phyloP scores from a whole-genome alignment of 305 asterid genomes.

The Fraxinus sp. region DNA sequence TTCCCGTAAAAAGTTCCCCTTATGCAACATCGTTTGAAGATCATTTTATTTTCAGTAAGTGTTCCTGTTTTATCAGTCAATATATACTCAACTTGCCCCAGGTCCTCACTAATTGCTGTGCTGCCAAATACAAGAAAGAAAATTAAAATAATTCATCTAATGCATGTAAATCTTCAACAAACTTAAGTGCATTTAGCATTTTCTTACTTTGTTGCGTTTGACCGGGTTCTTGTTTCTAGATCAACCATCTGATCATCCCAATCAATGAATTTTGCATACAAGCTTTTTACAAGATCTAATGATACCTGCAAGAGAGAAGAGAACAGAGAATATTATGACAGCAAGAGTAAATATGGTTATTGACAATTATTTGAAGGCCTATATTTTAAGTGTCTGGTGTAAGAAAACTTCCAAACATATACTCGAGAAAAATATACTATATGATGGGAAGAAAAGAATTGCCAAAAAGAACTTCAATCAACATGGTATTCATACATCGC shows the following conservation, averaged over 20 bases:
- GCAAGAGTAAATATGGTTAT: background rate
- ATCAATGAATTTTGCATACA: constrained; percentile 93
- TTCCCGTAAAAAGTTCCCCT: constrained; percentile 79
- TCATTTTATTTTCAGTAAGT: constrained; percentile 92
- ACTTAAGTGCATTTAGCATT: constrained; percentile 27
- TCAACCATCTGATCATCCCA: constrained; percentile 98
- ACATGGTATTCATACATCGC: background rate
- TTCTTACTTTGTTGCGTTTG: constrained; percentile 87
- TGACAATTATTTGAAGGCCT: background rate
- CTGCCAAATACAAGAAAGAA: constrained; percentile 58
- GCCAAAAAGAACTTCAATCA: background rate
- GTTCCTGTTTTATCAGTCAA: constrained; percentile 98
- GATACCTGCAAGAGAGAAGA: constrained; percentile 64
- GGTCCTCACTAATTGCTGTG: constrained; percentile 98
- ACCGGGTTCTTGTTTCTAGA: constrained; percentile 67
- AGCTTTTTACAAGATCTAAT: constrained; percentile 88
- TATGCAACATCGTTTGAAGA: constrained; percentile 86
- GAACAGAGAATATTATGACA: constrained; percentile 4
- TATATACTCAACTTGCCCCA: constrained; percentile 98
- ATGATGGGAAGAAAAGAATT: background rate
- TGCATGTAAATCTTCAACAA: constrained; percentile 19
- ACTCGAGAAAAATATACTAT: background rate
- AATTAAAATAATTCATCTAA: constrained; percentile 26
- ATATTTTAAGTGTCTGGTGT: background rate
- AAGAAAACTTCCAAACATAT: background rate